phyloP scores from a whole-genome alignment of 441 rosid genomes.

The Hura crepitans region DNA sequence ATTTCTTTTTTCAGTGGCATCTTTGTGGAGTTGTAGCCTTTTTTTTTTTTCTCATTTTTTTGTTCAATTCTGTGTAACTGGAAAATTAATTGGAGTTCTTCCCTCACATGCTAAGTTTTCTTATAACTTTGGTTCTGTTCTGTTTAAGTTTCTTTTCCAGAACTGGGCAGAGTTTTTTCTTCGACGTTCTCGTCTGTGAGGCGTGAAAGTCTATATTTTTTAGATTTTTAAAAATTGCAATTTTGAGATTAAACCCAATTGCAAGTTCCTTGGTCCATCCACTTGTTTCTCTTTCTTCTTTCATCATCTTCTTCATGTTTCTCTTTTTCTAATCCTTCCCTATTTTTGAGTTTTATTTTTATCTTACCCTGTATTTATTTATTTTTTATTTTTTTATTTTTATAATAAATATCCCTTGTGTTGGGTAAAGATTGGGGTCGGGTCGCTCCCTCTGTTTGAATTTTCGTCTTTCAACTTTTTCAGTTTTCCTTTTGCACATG shows the following conservation, averaged over 20 bases:
- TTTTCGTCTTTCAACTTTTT: neutral
- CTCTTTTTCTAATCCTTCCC: too few species aligned
- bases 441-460: neutral
- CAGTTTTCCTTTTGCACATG: conserved; percentile 1
- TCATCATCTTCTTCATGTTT: too few species aligned
- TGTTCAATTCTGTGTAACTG: neutral
- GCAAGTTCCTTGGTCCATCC: neutral
- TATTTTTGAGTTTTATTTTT: neutral
- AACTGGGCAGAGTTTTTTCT: neutral
- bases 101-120: neutral
- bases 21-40: neutral
- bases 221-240: neutral
- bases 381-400: too few species aligned
- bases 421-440: conserved; percentile 19
- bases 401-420: conserved; percentile 9
- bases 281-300: neutral
- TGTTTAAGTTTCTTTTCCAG: neutral
- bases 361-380: neutral
- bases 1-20: neutral
- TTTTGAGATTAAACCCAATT: neutral
- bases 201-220: too few species aligned
- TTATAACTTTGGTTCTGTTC: neutral
- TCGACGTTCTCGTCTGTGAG: neutral
- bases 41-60: neutral
- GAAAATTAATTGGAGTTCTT: neutral